Conservation (phyloP, 2,329 filamentous ascomycete genomes). For the Penicillium sclerotigenum region DNA sequence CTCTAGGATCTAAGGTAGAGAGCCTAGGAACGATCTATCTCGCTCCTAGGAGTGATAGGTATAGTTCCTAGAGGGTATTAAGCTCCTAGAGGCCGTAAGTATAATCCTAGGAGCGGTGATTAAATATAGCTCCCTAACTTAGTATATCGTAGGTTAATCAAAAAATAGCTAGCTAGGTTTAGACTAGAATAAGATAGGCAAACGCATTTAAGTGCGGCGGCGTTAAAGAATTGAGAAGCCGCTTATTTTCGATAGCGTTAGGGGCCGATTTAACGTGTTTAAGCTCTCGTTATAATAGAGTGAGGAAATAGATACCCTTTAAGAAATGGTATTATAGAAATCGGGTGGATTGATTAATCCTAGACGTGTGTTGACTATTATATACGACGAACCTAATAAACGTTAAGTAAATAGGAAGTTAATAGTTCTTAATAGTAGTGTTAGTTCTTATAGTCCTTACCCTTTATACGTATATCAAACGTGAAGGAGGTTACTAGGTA, state of each 20-base stretch:
- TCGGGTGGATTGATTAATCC: neutral
- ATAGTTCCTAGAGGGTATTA: too few species aligned
- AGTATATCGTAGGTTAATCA: neutral
- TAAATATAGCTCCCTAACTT: neutral
- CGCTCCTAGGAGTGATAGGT: too few species aligned
- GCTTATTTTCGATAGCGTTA: slow-evolving; percentile 1
- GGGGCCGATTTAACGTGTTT: neutral
- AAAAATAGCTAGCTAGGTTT: neutral
- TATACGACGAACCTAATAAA: neutral
- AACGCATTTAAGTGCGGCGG: neutral
- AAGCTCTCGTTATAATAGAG: too few species aligned
- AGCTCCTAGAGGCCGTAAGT: too few species aligned
- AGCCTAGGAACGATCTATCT: too few species aligned
- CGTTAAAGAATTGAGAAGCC: neutral
- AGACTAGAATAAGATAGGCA: neutral
- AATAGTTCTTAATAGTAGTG: neutral
- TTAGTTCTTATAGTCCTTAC: neutral
- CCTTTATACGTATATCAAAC: neutral
- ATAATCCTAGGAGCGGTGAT: neutral
- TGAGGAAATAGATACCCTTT: neutral
- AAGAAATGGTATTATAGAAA: neutral
- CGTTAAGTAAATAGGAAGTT: neutral
- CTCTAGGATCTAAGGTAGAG: too few species aligned
- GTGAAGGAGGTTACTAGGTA: neutral
- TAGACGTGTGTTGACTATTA: neutral